phyloP scores from a whole-genome alignment of 768 basidiomycete genomes.

The Lentinula aciculospora region DNA sequence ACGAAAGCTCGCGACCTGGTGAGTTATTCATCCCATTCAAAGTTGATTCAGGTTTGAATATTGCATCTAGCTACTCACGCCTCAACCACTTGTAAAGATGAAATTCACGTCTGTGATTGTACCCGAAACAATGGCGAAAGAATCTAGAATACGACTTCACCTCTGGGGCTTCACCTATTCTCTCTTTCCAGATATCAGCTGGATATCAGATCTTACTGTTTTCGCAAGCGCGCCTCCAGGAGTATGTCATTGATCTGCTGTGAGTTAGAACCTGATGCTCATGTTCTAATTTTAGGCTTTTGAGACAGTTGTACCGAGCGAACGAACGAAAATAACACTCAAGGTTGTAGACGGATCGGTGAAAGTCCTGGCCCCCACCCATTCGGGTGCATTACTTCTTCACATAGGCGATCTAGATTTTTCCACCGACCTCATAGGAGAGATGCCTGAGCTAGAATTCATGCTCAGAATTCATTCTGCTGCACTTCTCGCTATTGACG shows the following conservation, averaged over 20 bases:
- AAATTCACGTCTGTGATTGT: constrained; percentile 62
- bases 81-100: constrained; percentile 52
- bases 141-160: constrained; percentile 64
- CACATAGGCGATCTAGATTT: constrained; percentile 65
- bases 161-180: constrained; percentile 61
- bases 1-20: constrained; percentile 59
- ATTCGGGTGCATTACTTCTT: constrained; percentile 62
- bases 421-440: constrained; percentile 67
- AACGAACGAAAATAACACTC: constrained; percentile 69
- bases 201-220: constrained; percentile 51
- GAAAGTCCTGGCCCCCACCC: constrained; percentile 47
- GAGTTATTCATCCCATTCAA: constrained; percentile 17
- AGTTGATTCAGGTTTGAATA: background rate
- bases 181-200: constrained; percentile 54
- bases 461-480: constrained; percentile 42
- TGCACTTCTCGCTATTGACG: constrained; percentile 50
- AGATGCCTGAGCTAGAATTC: constrained; percentile 51
- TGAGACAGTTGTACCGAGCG: constrained; percentile 87
- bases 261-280: background rate
- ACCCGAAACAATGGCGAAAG: constrained; percentile 64
- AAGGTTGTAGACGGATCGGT: constrained; percentile 63
- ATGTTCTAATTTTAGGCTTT: constrained; percentile 53
- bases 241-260: constrained; percentile 40
- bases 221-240: constrained; percentile 86
- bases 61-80: constrained; percentile 33